phyloP scores from a whole-genome alignment of 208 protist genomes.

The Porcisia deanei region DNA sequence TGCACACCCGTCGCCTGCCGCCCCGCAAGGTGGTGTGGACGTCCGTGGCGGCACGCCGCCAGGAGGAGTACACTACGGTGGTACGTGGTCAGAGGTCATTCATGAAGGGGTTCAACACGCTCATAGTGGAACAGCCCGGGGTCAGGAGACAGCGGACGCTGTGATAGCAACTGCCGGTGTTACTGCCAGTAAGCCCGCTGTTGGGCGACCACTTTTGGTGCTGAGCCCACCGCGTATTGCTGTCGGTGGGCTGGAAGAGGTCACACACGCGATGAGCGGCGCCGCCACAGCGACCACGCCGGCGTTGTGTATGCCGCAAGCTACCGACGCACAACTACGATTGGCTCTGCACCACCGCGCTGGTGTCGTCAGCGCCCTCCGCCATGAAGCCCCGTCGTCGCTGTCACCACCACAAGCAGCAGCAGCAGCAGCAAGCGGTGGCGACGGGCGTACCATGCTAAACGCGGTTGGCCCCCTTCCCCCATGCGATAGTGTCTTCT shows the following conservation, averaged over 20 bases:
- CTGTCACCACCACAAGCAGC: background rate
- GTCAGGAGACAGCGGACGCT: background rate
- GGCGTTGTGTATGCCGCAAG: background rate
- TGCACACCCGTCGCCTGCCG: background rate
- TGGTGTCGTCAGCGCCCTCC: constrained; percentile 14
- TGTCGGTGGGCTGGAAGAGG: background rate
- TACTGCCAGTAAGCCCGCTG: constrained; percentile 9
- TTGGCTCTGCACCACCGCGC: constrained; percentile 8
- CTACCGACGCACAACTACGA: constrained; percentile 8
- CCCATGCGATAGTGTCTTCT: constrained; percentile 24
- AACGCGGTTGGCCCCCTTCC: constrained; percentile 13
- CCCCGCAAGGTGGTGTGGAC: background rate
- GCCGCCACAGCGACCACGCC: background rate
- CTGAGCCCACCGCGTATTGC: constrained; percentile 1
- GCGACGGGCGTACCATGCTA: background rate
- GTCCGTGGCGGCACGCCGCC: background rate
- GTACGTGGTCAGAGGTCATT: background rate
- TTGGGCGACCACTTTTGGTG: constrained; percentile 14
- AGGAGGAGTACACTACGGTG: background rate
- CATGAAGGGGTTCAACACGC: background rate
- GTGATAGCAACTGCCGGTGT: background rate
- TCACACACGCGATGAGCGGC: background rate
- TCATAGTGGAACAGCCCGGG: background rate
- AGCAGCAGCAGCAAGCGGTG: background rate
- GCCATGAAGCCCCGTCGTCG: background rate